Evolutionary conservation across 257 asterid genomes (phyloP), one percentile per base, ranked within the genome.

Genomic region (Jasminum sambac): DNA sequence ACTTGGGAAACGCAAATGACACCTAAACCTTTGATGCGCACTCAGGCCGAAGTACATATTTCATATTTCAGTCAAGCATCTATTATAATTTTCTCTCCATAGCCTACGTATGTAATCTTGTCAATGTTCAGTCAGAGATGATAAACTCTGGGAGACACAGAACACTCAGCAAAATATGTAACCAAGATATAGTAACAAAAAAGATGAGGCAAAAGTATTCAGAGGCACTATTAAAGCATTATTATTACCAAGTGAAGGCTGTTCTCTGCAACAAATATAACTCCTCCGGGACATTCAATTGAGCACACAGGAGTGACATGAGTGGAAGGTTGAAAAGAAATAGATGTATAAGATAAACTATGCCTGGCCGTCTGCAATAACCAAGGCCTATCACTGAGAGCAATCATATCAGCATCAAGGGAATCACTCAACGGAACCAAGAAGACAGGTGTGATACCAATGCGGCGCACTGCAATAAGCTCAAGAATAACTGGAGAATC

Each of bases 321-420:
- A 62, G 98, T 94, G 66, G 99, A 86, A 73, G 99, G 96, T 74
- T 82, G 95, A 84, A 94, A 91, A 65, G 98, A 91, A 81, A 94
- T 84, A 59, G 99, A 94, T 63, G 95, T 88, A 79, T 88, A 94
- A 36, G 96, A 91, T 67, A 94, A 89, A 87, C 99, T 91, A 74
- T 88, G 99, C 66, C 99, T 86, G 77, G 98, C 98, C 72, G 93
- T 88, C 82, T 91, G 97, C 83, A 94, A 79, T 75, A 94, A 84
- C 99, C 99, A 94, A 75, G 99, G 99, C 87, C 96, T 88, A 77
- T 94, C 99, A 79, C 99, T 91, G 81, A 94, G 93, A 77, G 95
- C 90, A 75, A 94, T 91, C 68, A 94, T 77, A 78, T 91, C 99
- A 63, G 98, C 88, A 82, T 85, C 90, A 60, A 87, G 88, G 74